Evolutionary conservation across 805 yeast species (phyloP).

Genomic region (Starmera pachycereana): DNA sequence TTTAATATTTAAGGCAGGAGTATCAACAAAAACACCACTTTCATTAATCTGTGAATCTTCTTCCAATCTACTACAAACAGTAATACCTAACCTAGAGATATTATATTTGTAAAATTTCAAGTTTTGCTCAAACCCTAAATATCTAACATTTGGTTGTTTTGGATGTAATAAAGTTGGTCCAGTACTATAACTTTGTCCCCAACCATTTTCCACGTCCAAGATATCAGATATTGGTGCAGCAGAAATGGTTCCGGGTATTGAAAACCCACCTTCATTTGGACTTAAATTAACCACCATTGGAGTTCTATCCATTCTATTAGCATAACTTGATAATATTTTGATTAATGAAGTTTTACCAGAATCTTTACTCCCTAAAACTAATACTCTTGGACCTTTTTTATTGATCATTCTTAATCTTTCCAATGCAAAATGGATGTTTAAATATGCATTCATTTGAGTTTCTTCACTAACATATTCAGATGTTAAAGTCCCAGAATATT

Average conservation of each 20-base stretch:
- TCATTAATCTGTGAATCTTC: constrained; percentile 34
- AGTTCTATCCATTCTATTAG: constrained; percentile 53
- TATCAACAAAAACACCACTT: constrained; percentile 63
- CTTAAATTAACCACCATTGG: constrained; percentile 76
- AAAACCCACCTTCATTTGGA: constrained; percentile 59
- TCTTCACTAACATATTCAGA: constrained; percentile 65
- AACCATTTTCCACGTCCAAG: constrained; percentile 64
- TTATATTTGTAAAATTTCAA: constrained; percentile 17
- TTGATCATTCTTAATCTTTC: constrained; percentile 38
- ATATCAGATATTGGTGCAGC: constrained; percentile 79
- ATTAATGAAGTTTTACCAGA: constrained; percentile 75
- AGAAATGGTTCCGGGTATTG: constrained; percentile 75
- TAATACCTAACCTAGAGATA: constrained; percentile 20
- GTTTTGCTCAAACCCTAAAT: constrained; percentile 63
- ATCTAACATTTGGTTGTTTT: constrained; percentile 83
- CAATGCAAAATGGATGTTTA: constrained; percentile 67
- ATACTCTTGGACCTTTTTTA: constrained; percentile 33
- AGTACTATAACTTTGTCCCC: constrained; percentile 72
- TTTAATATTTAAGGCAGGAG: constrained; percentile 51
- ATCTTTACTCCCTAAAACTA: constrained; percentile 62
- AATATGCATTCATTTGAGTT: constrained; percentile 49
- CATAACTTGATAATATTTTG: constrained; percentile 64
- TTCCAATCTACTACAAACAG: constrained; percentile 33
- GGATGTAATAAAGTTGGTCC: constrained; percentile 72
- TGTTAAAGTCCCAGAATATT: constrained; percentile 27